Base-by-base conservation (phyloP, 345 rosid species). In the Eucalyptus guilfoylei region DNA sequence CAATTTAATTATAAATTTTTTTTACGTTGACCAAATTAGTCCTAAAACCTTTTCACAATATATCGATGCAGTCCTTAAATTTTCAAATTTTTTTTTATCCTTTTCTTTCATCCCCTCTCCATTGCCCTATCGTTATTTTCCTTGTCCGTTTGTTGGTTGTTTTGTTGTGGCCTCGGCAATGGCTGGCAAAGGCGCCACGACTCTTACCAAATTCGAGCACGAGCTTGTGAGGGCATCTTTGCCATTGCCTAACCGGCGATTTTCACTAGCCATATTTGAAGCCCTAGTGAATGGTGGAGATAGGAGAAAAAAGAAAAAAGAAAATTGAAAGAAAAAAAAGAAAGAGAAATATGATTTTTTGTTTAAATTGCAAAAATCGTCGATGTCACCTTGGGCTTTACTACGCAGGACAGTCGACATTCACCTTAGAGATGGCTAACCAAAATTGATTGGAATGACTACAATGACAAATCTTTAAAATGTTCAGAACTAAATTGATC, bases 331-430 rank as follows among this genome's bases (percentile, higher is more conserved):
- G 4, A 69, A 32, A 32, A 16, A 2, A 9, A 37, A 5, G 8
- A 32, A 60, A 5, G 14, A 24, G 12, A 58, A 24, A 62, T 30
- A 62, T 49, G 16, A 6, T 14, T 15, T 49, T 49, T 9, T 10
- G 10, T 55, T 52, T 52, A 55, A 49, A 19, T 28, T 60, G 6
- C 0, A 21, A 19, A 19, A 76, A 37, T 6, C 24, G 0, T 76
- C 2, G 3, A 10, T 4, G 5, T 37, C 7, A 76, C 5, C 3
- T 4, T 6, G 2, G 47, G 5, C 1, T 3, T 0, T 37, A 24
- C 15, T 24, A 76, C 1, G 1, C 1, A 40, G 3, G 14, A 11
- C 2, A 1, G 0, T 3, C 1, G 2, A 0, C 3, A 2, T 76
- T 7, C 4, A 76, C 15, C 5, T 76, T n/a, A 15, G 10, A 7